Evolutionary conservation across 495 filamentous ascomycete genomes (phyloP).

Genomic region (Clavariopsis aquatica): DNA sequence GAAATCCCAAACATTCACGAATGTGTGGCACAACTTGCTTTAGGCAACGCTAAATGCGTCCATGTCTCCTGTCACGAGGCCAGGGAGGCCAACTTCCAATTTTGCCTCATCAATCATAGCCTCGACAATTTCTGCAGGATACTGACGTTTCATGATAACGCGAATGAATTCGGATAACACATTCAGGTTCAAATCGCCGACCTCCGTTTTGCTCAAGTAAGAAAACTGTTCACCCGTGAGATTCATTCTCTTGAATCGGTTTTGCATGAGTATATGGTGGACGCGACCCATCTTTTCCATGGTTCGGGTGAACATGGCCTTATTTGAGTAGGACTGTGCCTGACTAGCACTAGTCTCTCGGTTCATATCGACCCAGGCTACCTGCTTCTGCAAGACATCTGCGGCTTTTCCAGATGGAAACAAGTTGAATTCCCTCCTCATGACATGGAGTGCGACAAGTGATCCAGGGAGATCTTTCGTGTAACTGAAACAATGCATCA

Average conservation of each 20-base stretch:
- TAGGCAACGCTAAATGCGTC: slow-evolving; percentile 27
- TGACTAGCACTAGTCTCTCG: not conserved
- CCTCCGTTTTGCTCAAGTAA: slow-evolving; percentile 19
- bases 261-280: slow-evolving; percentile 26
- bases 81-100: slow-evolving; percentile 27
- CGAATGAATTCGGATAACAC: slow-evolving; percentile 36
- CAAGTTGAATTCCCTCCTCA: slow-evolving; percentile 18
- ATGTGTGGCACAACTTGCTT: not conserved
- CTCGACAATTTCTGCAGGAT: slow-evolving; percentile 28
- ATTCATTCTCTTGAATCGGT: slow-evolving; percentile 17
- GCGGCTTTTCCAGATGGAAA: slow-evolving; percentile 15
- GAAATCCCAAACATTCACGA: not conserved
- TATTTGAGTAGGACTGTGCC: not conserved
- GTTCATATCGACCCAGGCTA: slow-evolving; percentile 23
- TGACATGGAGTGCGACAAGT: slow-evolving; percentile 30
- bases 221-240: slow-evolving; percentile 10
- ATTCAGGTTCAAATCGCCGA: slow-evolving; percentile 24
- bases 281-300: slow-evolving; percentile 16
- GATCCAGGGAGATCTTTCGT: slow-evolving; percentile 30
- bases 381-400: slow-evolving; percentile 26
- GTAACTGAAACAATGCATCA: slow-evolving; percentile 36
- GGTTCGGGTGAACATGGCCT: not conserved
- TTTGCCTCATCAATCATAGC: slow-evolving; percentile 35
- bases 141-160: slow-evolving; percentile 29
- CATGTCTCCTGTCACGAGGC: slow-evolving; percentile 34